Base-by-base conservation (phyloP, 1,139 yeast species). In the Lodderomyces oxycetoniae region DNA sequence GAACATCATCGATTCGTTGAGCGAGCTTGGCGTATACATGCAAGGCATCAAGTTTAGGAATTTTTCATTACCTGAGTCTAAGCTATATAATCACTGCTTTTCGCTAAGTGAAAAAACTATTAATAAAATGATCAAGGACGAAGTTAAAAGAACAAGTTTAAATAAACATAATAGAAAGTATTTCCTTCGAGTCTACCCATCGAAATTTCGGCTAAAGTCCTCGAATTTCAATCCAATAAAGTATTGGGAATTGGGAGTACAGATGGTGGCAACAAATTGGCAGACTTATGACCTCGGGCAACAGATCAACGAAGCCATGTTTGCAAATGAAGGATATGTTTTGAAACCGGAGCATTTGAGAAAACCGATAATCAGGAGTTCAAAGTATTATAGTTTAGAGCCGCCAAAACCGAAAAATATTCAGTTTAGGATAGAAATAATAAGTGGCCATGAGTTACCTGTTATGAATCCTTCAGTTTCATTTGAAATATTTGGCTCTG, bases 241-340 rank as follows among this genome's bases (percentile, higher is more conserved):
- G 0, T 87, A 76, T 49, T 91, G 99, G 98, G 67, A 68, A 31
- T 66, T 73, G 34, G 99, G 99, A 0, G 81, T 74, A 4, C 98
- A 91, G 52, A 76, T 93, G 88, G 97, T 86, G 3, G 97, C 98
- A 0, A 79, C 95, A 2, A 91, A 91, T 52, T 93, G 97, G 97
- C 98, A 91, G 57, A 83, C 95, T 0, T 82, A 77, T 53, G 98
- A 91, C 51, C 44, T 77, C 15, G 96, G 96, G 0, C 91, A 88
- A 53, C 95, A 87, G 50, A 52, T 91, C n/a, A 89, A 88, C 53
- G 85, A 84, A 46, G 86, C 96, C 0, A 63, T 89, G 67, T 91
- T 91, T 55, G 67, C 75, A 30, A 63, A 70, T 3, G 63, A 72
- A 1, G 98, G 98, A 0, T 93, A 85, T 52, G 77, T 83, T 4